These are phyloP conservation scores for Xerocomus nothofagi DNA, from an alignment of 1,284 basidiomycete species.

Conservation along the genomic window DNA sequence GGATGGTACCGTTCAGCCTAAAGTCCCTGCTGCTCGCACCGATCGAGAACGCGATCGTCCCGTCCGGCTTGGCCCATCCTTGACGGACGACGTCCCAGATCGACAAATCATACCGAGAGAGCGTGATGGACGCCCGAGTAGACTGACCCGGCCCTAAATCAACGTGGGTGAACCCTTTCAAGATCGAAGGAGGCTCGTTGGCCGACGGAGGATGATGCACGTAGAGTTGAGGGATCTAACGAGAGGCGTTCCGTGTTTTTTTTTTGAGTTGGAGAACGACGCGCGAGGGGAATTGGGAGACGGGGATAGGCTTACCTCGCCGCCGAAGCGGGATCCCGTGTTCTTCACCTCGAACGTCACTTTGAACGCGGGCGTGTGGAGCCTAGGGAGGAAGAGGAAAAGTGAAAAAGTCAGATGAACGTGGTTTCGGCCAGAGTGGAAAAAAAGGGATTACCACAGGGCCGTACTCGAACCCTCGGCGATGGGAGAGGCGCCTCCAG, in stretches of 20 bases:
- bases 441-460: slow-evolving; percentile 32
- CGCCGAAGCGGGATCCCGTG: slow-evolving; percentile 53
- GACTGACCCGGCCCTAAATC: slow-evolving; percentile 49
- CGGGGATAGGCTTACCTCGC: slow-evolving; percentile 46
- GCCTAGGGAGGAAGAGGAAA: slow-evolving; percentile 36
- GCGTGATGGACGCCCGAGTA: slow-evolving; percentile 48
- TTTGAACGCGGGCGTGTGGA: slow-evolving; percentile 60
- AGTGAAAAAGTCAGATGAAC: background rate
- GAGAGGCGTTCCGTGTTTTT: no score
- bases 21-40: slow-evolving; percentile 56
- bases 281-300: background rate
- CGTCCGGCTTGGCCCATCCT: slow-evolving; percentile 47
- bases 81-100: slow-evolving; percentile 57
- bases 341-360: slow-evolving; percentile 63
- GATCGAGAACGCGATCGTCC: slow-evolving; percentile 45
- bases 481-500: slow-evolving; percentile 45
- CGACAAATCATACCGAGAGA: slow-evolving; percentile 65
- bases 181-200: slow-evolving; percentile 57
- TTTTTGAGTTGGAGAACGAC: no score
- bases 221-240: slow-evolving; percentile 67
- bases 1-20: slow-evolving; percentile 41
- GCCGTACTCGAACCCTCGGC: slow-evolving; percentile 32
- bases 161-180: slow-evolving; percentile 68
- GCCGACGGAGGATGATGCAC: slow-evolving; percentile 56
- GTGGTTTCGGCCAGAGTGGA: background rate